These are phyloP conservation scores for Ogataea paraovalis DNA, from an alignment of 805 yeast species.

Conservation along the genomic window DNA sequence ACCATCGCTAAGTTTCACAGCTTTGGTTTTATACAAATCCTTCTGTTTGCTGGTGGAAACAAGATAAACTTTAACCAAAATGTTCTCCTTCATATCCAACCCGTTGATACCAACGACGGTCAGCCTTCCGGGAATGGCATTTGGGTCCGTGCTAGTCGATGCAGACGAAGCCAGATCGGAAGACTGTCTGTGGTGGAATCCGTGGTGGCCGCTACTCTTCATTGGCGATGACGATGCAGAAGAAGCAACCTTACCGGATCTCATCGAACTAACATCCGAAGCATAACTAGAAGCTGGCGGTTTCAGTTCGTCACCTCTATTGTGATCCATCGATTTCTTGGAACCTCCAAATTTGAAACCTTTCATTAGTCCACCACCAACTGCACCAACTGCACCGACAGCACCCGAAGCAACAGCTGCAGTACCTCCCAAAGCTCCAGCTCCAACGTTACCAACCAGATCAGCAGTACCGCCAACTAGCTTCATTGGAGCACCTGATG, in stretches of 20 bases:
- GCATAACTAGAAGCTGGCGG: constrained; percentile 20
- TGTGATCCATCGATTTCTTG: constrained; percentile 17
- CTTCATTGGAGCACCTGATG: constrained; percentile 46
- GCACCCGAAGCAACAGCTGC: constrained; percentile 37
- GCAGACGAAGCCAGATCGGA: constrained; percentile 36
- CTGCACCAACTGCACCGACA: constrained; percentile 37
- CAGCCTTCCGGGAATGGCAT: constrained; percentile 50
- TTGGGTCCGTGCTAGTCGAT: constrained; percentile 33
- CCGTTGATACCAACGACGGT: constrained; percentile 39
- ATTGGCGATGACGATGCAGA: constrained; percentile 15
- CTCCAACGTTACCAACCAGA: constrained; percentile 33
- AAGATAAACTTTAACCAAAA: constrained; percentile 52
- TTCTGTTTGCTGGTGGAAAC: constrained; percentile 40
- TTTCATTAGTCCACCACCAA: constrained; percentile 32
- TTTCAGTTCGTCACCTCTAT: constrained; percentile 7
- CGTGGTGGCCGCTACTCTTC: constrained; percentile 1
- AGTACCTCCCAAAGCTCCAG: constrained; percentile 41
- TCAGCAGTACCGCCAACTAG: constrained; percentile 42
- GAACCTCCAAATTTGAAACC: constrained; percentile 16
- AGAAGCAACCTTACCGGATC: constrained; percentile 24
- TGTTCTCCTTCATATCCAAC: constrained; percentile 14
- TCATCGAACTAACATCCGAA: constrained; percentile 34
- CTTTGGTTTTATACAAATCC: constrained; percentile 63
- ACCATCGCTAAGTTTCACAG: constrained; percentile 47
- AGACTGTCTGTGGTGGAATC: constrained; percentile 14